Evolutionary conservation across 768 basidiomycete species (phyloP).

Genomic region (Trametes coccinea): DNA sequence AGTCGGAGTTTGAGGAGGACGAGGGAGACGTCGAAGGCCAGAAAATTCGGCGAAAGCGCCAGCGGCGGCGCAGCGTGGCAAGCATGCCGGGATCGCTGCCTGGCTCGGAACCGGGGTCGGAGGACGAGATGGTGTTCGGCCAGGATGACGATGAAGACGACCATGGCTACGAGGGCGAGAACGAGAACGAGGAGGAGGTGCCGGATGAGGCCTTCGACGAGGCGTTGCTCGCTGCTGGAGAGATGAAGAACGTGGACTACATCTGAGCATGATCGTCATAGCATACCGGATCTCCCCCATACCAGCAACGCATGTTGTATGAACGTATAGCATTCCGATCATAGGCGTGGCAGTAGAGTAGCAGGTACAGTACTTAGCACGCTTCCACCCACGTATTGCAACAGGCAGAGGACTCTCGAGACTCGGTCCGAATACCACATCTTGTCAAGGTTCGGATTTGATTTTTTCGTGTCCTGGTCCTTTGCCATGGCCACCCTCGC

Average conservation of each 20-base stretch:
- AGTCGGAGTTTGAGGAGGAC: constrained; percentile 42
- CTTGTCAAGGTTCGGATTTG: too few species aligned
- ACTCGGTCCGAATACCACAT: too few species aligned
- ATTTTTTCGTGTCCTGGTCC: too few species aligned
- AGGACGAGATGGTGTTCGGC: constrained; percentile 55
- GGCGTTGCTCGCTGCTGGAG: constrained; percentile 74
- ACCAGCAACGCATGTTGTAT: too few species aligned
- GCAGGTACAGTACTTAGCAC: neutral
- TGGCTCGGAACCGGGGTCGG: constrained; percentile 37
- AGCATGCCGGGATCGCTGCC: constrained; percentile 86
- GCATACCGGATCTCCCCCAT: neutral
- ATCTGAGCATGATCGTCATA: constrained; percentile 37
- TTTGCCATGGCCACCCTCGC: too few species aligned
- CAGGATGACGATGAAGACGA: constrained; percentile 48
- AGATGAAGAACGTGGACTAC: constrained; percentile 69
- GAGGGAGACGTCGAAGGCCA: constrained; percentile 41
- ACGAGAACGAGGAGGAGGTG: constrained; percentile 60
- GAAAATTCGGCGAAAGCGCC: constrained; percentile 40
- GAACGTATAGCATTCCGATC: neutral
- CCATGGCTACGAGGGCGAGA: constrained; percentile 40
- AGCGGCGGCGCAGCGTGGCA: constrained; percentile 63
- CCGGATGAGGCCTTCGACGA: constrained; percentile 75
- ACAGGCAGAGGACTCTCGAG: too few species aligned
- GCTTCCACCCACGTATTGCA: too few species aligned
- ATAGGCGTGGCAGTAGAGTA: neutral